phyloP scores from a whole-genome alignment of 805 yeast genomes.

The Kregervanrija pseudodelftensis region DNA sequence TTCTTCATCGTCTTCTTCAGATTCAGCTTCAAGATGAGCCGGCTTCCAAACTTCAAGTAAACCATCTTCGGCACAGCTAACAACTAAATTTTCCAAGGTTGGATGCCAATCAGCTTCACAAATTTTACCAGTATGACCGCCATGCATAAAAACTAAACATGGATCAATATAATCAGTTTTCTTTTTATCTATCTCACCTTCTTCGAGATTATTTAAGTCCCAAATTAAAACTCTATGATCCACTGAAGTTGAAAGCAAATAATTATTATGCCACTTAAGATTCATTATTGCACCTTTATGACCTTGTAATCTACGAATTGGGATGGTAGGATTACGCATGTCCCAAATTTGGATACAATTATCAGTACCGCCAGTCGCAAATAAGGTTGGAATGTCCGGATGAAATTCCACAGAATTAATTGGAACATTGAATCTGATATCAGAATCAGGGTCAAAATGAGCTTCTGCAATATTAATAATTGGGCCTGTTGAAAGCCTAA shows the following conservation, averaged over 20 bases:
- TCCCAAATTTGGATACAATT: slow-evolving; percentile 71
- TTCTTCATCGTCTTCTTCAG: slow-evolving; percentile 33
- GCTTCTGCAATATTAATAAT: slow-evolving; percentile 41
- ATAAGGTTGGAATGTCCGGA: slow-evolving; percentile 42
- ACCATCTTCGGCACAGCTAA: slow-evolving; percentile 69
- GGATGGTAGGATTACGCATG: slow-evolving; percentile 50
- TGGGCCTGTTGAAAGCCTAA: slow-evolving; percentile 34
- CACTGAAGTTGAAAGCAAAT: slow-evolving; percentile 48
- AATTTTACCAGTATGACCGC: slow-evolving; percentile 73
- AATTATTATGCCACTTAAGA: slow-evolving; percentile 41
- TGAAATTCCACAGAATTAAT: slow-evolving; percentile 66
- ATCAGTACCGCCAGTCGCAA: slow-evolving; percentile 77
- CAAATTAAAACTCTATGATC: slow-evolving; percentile 71
- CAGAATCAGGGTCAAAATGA: slow-evolving; percentile 39
- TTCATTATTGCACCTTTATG: slow-evolving; percentile 52
- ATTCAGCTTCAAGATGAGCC: slow-evolving; percentile 37
- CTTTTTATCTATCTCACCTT: slow-evolving; percentile 51
- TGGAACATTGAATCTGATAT: slow-evolving; percentile 7
- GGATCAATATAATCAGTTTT: slow-evolving; percentile 60
- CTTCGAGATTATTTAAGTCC: slow-evolving; percentile 59
- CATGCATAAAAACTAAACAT: slow-evolving; percentile 71
- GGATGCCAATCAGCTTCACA: slow-evolving; percentile 68
- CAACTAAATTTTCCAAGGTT: slow-evolving; percentile 45
- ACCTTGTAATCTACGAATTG: slow-evolving; percentile 61
- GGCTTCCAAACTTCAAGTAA: slow-evolving; percentile 74